These are phyloP conservation scores for Thraustotheca clavata DNA, from an alignment of 352 stramenopile species.

Conservation along the genomic window DNA sequence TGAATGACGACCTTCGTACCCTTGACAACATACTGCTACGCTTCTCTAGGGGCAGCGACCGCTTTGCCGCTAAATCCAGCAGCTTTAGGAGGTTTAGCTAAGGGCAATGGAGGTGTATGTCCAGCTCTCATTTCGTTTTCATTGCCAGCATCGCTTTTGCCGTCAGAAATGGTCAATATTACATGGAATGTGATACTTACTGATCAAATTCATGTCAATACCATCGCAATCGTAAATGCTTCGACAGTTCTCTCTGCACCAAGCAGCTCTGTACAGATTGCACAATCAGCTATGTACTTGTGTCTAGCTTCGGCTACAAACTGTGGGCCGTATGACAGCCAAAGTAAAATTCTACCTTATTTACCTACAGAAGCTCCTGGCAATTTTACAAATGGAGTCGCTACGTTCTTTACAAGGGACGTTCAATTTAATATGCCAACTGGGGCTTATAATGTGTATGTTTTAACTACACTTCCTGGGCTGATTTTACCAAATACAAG, in stretches of 20 bases:
- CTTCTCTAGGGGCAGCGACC: not conserved
- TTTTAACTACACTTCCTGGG: not conserved
- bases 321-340: not conserved
- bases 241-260: not conserved
- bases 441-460: not conserved
- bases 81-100: not conserved
- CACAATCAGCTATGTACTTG: constrained; percentile 6
- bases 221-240: not conserved
- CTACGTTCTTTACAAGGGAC: not conserved
- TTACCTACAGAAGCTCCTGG: not conserved
- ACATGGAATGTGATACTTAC: constrained; percentile 1
- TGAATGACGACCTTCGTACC: not conserved
- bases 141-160: not conserved
- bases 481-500: constrained; percentile 5
- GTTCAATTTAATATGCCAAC: not conserved
- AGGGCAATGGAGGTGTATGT: constrained; percentile 12
- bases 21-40: constrained; percentile 20
- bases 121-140: not conserved
- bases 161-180: not conserved
- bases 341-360: not conserved
- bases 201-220: not conserved
- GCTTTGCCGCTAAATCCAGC: not conserved
- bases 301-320: not conserved
- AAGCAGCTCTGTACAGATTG: not conserved
- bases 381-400: not conserved